Evolutionary conservation across 805 yeast genomes (phyloP).

Genomic region (Metschnikowia santaceciliae): DNA sequence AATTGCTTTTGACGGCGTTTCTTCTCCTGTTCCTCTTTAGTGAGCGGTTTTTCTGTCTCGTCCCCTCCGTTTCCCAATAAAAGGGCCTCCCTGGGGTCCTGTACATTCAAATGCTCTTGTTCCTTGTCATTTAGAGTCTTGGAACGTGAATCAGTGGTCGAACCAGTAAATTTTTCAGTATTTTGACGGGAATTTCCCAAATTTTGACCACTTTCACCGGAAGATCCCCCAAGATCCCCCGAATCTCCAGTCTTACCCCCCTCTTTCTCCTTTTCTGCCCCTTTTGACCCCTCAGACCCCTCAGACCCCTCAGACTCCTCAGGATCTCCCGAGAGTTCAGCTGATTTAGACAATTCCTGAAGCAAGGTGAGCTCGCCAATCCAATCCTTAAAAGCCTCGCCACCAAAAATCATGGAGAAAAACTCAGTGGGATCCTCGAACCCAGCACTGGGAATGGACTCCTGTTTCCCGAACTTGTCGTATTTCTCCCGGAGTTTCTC

Average conservation of each 20-base stretch:
- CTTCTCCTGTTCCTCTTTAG: conserved; percentile 41
- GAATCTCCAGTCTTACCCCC: too few species aligned
- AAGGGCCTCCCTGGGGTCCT: conserved; percentile 6
- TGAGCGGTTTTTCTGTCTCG: conserved; percentile 11
- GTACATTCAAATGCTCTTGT: too few species aligned
- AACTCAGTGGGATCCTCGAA: conserved; percentile 66
- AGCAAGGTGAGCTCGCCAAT: conserved; percentile 44
- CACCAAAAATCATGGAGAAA: conserved; percentile 75
- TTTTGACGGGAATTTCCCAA: too few species aligned
- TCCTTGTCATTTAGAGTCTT: not conserved
- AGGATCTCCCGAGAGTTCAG: conserved; percentile 39
- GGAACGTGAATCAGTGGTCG: too few species aligned
- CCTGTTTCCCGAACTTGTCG: conserved; percentile 73
- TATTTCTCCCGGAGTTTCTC: conserved; percentile 60
- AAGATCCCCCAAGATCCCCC: too few species aligned
- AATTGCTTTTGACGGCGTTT: conserved; percentile 46
- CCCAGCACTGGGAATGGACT: conserved; percentile 65
- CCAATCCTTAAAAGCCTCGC: conserved; percentile 76
- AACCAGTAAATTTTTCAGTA: too few species aligned
- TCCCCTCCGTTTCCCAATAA: conserved; percentile 16
- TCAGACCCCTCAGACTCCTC: not conserved
- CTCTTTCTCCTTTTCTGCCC: not conserved
- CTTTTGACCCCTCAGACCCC: not conserved
- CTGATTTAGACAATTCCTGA: conserved; percentile 39
- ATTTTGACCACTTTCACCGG: too few species aligned